Percentiles rank a stretch among this genome's conserved stretches.
Conservation (phyloP, 1,139 yeast species). For the Nakaseomyces nivariensis region DNA sequence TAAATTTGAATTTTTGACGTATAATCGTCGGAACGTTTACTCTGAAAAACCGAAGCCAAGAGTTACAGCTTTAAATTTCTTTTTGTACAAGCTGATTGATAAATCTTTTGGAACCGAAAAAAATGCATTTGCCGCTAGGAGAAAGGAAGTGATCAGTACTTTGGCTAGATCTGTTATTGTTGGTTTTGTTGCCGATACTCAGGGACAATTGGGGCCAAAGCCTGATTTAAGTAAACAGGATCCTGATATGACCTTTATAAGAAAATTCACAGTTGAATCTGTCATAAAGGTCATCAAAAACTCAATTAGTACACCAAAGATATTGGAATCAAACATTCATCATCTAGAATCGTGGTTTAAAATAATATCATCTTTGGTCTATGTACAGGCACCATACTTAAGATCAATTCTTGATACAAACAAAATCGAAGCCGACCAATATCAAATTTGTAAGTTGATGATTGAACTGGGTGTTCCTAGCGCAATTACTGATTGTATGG, state of each 20-base stretch:
- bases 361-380: conserved; percentile 23
- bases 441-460: conserved; percentile 51
- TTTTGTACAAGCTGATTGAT: conserved; percentile 67
- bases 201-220: conserved; percentile 34
- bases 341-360: conserved; percentile 28
- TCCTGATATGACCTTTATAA: conserved; percentile 58
- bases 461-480: conserved; percentile 57
- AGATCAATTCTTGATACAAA: conserved; percentile 46
- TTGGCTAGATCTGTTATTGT: conserved; percentile 39
- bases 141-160: conserved; percentile 31
- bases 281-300: conserved; percentile 40
- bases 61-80: conserved; percentile 65
- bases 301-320: conserved; percentile 20
- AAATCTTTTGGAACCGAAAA: conserved; percentile 35
- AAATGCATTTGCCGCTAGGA: conserved; percentile 28
- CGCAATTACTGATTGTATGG: conserved; percentile 46
- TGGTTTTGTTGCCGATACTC: conserved; percentile 49
- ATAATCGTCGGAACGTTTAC: conserved; percentile 46
- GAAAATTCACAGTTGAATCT: conserved; percentile 66
- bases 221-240: conserved; percentile 46
- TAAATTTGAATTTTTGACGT: conserved; percentile 73
- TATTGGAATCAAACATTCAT: conserved; percentile 21
- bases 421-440: conserved; percentile 48
- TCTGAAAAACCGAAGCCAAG: conserved; percentile 46
- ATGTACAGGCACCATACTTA: conserved; percentile 50